These are phyloP conservation scores for Hepatocystis sp. DNA, from an alignment of 169 alveolate species.

Conservation along the genomic window DNA sequence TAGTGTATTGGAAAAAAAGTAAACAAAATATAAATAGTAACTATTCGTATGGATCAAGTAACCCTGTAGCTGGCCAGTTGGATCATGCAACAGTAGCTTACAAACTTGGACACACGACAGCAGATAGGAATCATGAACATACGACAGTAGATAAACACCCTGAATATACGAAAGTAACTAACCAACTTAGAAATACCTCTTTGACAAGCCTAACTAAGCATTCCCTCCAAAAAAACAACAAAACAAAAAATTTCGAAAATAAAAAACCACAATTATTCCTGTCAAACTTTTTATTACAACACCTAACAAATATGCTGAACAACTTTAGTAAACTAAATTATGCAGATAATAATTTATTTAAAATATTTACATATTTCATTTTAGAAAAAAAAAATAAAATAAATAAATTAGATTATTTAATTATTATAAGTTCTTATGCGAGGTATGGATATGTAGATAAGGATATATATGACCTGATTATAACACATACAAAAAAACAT, in stretches of 20 bases:
- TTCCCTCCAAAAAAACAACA: too few relatives aligned
- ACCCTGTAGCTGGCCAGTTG: too few relatives aligned
- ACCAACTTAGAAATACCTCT: too few relatives aligned
- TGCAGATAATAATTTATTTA: constrained; percentile 40
- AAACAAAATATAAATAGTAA: too few relatives aligned
- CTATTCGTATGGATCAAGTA: too few relatives aligned
- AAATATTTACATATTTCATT: constrained; percentile 39
- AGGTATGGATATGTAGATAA: constrained; percentile 22
- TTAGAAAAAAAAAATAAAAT: constrained; percentile 35
- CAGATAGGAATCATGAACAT: neutral
- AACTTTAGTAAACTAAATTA: constrained; percentile 56
- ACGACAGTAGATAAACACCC: too few relatives aligned
- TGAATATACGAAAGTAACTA: too few relatives aligned
- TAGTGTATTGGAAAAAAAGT: neutral
- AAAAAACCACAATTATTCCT: constrained; percentile 11
- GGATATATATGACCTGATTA: constrained; percentile 17
- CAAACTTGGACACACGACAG: neutral
- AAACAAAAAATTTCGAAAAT: too few relatives aligned
- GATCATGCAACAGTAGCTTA: neutral
- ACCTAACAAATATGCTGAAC: constrained; percentile 49
- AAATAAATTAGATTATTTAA: constrained; percentile 35
- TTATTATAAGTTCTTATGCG: constrained; percentile 62
- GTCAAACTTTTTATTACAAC: constrained; percentile 17
- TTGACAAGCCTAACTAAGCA: too few relatives aligned
- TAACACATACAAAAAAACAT: constrained; percentile 1